phyloP scores from a whole-genome alignment of 129 eudicot genomes.

The Flaveria trinervia region DNA sequence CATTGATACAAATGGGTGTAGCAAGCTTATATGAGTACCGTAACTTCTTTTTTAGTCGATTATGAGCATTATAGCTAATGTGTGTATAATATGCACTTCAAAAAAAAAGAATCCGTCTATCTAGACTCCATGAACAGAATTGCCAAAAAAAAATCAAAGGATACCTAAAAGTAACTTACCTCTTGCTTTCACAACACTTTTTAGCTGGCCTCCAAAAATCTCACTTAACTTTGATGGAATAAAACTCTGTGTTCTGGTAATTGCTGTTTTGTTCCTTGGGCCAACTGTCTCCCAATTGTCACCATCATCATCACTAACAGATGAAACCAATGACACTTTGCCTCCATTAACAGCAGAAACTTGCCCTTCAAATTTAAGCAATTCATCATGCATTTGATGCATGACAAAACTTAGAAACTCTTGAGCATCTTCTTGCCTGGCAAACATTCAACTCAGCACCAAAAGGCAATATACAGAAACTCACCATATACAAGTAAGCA shows the following conservation, averaged over 20 bases:
- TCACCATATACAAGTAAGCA: constrained; percentile 10
- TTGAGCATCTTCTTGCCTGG: constrained; percentile 93
- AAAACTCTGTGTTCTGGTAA: constrained; percentile 73
- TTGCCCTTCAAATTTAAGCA: constrained; percentile 67
- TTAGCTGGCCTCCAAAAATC: constrained; percentile 71
- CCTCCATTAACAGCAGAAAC: constrained; percentile 40
- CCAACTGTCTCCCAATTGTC: constrained; percentile 83
- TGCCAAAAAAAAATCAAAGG: constrained; percentile 1
- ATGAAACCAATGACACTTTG: constrained; percentile 51
- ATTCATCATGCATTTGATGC: constrained; percentile 88
- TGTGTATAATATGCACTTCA: not conserved
- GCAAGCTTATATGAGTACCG: constrained; percentile 15
- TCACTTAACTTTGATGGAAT: constrained; percentile 65
- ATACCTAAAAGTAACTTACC: constrained; percentile 39
- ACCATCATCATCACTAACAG: constrained; percentile 58
- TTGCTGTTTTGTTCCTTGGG: constrained; percentile 63
- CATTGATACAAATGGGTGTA: not conserved
- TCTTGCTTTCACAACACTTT: constrained; percentile 81
- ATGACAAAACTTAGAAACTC: constrained; percentile 79
- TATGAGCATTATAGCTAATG: not conserved
- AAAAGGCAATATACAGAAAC: constrained; percentile 4
- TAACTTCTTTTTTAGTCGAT: not conserved
- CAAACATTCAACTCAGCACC: constrained; percentile 21
- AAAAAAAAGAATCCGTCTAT: not conserved
- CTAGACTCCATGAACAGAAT: not conserved